Percentiles rank a stretch among this genome's conserved stretches.
Conservation (phyloP, 2,329 filamentous ascomycete genomes). For the Pestalotiopsis sp. region DNA sequence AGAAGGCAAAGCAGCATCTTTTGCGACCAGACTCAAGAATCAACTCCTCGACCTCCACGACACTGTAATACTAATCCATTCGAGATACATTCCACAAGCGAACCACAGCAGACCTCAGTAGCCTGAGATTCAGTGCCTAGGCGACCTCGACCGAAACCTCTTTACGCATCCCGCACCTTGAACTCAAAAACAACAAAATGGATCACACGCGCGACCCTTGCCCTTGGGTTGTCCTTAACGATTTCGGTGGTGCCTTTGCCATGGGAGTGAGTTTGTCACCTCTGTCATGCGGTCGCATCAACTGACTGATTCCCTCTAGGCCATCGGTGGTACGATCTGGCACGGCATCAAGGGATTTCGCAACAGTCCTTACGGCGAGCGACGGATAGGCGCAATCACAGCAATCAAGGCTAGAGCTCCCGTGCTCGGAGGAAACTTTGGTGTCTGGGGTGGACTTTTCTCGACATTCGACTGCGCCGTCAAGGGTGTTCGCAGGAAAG, state of each 20-base stretch:
- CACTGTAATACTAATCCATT: neutral
- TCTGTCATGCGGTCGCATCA: neutral
- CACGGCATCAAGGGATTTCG: constrained; percentile 95
- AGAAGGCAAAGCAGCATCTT: neutral
- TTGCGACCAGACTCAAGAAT: neutral
- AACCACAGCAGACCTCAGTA: neutral
- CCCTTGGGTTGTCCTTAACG: constrained; percentile 93
- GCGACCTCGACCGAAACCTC: neutral
- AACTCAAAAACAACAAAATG: constrained; percentile 49
- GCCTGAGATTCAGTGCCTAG: neutral
- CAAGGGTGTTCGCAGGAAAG: constrained; percentile 93
- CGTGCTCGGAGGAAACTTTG: constrained; percentile 96
- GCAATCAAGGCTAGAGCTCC: constrained; percentile 97
- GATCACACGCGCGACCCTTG: constrained; percentile 97
- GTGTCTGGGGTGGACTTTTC: constrained; percentile 96
- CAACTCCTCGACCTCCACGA: neutral
- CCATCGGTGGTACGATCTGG: constrained; percentile 84
- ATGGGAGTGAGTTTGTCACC: constrained; percentile 66
- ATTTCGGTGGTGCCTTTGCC: constrained; percentile 94
- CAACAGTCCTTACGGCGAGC: constrained; percentile 89
- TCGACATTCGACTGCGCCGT: constrained; percentile 95
- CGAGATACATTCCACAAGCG: neutral
- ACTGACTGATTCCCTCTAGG: constrained; percentile 41
- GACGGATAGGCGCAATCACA: constrained; percentile 92
- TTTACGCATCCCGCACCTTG: neutral